These are phyloP conservation scores for Cryptococcus sp. DNA, from an alignment of 1,284 basidiomycete species.

Conservation along the genomic window DNA sequence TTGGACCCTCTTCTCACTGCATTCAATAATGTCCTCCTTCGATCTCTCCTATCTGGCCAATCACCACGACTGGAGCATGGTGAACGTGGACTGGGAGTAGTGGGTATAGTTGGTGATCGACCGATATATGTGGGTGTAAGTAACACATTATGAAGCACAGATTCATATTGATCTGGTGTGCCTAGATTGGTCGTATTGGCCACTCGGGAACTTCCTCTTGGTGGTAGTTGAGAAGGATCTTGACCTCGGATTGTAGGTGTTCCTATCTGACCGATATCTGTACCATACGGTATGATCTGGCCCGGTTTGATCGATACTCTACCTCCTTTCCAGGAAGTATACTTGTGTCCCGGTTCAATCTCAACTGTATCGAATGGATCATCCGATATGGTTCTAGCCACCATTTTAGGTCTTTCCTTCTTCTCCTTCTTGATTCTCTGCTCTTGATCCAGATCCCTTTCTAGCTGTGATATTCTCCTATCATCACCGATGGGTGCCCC, in stretches of 20 bases:
- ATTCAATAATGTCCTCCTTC: constrained; percentile 17
- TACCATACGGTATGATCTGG: constrained; percentile 21
- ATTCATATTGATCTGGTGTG: constrained; percentile 24
- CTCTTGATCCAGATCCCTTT: neutral
- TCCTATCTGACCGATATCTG: constrained; percentile 8
- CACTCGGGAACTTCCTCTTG: neutral
- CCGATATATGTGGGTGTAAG: constrained; percentile 33
- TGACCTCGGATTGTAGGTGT: constrained; percentile 3
- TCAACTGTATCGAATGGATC: constrained; percentile 28
- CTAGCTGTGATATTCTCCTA: neutral
- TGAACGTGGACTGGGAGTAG: constrained; percentile 8
- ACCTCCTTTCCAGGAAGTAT: constrained; percentile 31
- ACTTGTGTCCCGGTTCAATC: constrained; percentile 27
- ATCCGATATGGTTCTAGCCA: constrained; percentile 2
- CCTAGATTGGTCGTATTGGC: neutral
- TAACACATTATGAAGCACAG: constrained; percentile 32
- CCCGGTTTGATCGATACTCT: constrained; percentile 32
- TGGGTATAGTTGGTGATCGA: constrained; percentile 11
- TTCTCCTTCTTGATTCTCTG: neutral
- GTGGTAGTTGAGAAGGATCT: neutral
- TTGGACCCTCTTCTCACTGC: constrained; percentile 6
- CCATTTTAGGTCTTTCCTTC: constrained; percentile 2
- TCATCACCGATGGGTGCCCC: neutral
- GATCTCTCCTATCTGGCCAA: neutral
- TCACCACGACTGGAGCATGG: constrained; percentile 1